Percentiles rank a stretch among this genome's conserved stretches.
Conservation (phyloP, 257 asterid genomes). For the Solanum paucissectum region DNA sequence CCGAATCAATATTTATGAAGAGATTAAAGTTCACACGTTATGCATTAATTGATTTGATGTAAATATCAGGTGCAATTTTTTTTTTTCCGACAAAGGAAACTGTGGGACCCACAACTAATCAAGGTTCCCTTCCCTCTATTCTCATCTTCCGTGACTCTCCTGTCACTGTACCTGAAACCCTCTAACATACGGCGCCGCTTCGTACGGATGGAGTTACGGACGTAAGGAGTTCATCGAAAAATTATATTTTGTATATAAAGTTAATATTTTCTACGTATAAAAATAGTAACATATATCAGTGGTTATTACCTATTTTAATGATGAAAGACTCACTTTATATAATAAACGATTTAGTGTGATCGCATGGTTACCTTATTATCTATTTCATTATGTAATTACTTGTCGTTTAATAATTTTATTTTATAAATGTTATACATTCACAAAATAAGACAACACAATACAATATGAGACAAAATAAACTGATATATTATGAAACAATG, state of each 20-base stretch:
- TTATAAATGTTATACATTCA: too few relatives aligned
- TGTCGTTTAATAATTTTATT: background rate
- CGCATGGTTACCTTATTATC: too few relatives aligned
- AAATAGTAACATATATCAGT: background rate
- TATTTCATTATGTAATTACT: background rate
- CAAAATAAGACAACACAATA: background rate
- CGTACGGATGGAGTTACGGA: background rate
- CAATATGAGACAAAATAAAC: background rate
- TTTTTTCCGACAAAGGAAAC: background rate
- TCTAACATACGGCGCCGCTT: background rate
- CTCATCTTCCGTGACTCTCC: background rate
- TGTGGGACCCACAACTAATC: background rate
- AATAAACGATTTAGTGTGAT: background rate
- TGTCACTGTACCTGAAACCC: background rate
- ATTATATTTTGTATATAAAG: too few relatives aligned
- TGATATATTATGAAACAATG: background rate
- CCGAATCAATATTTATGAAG: too few relatives aligned
- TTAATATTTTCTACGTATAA: too few relatives aligned
- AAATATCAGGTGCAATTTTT: background rate
- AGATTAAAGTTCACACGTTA: background rate
- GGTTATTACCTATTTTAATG: background rate
- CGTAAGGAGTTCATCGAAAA: background rate
- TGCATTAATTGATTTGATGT: background rate
- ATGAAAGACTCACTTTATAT: background rate
- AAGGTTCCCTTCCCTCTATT: background rate